These are phyloP conservation scores for Cladobotryum protrusum DNA, from an alignment of 2,329 filamentous ascomycete genomes.

Conservation along the genomic window DNA sequence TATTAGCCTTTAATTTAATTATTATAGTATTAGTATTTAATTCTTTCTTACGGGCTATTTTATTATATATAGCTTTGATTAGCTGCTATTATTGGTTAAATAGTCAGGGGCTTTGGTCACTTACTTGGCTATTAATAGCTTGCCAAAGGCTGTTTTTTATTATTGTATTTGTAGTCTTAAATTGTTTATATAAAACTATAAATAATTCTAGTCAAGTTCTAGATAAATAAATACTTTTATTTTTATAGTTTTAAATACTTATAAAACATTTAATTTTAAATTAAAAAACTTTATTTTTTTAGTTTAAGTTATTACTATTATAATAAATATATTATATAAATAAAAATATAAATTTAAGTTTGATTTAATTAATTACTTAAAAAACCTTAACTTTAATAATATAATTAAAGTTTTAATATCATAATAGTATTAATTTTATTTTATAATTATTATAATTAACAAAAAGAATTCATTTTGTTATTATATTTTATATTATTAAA, in stretches of 20 bases:
- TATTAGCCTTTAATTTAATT: neutral
- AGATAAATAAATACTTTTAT: no score
- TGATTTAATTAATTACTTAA: neutral
- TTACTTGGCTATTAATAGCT: no score
- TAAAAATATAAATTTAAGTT: slow-evolving; percentile 1
- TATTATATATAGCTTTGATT: no score
- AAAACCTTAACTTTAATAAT: no score
- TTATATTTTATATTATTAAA: no score
- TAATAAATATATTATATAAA: neutral
- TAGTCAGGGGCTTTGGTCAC: no score
- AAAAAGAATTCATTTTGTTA: neutral
- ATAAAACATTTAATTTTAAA: no score
- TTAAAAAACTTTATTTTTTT: neutral
- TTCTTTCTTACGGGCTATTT: no score
- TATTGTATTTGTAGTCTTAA: no score
- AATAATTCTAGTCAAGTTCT: neutral
- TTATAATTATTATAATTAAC: slow-evolving; percentile 3
- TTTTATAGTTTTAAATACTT: no score
- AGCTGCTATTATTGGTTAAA: no score
- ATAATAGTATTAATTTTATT: neutral
- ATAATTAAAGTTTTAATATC: neutral
- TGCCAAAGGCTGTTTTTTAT: no score
- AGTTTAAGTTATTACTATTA: neutral
- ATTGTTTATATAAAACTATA: neutral
- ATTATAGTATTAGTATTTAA: neutral